Conservation (phyloP, 2,329 filamentous ascomycete species). For the Stagonosporopsis cucurbitacearum region DNA sequence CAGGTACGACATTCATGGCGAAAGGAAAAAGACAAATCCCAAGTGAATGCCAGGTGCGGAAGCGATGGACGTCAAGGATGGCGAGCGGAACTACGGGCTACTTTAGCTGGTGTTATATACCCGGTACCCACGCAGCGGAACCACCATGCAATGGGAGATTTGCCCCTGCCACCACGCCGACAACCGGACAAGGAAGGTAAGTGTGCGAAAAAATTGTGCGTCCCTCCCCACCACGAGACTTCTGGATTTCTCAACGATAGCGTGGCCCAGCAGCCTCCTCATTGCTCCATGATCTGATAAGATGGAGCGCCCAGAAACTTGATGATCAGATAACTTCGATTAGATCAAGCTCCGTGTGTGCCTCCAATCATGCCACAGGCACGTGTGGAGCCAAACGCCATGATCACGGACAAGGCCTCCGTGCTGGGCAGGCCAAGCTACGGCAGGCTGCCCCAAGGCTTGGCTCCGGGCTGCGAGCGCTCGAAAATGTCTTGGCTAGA, state of each 20-base stretch:
- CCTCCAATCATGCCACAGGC: constrained; percentile 11
- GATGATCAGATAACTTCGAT: constrained; percentile 30
- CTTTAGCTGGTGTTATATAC: constrained; percentile 20
- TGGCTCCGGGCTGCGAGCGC: constrained; percentile 6
- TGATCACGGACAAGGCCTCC: constrained; percentile 11
- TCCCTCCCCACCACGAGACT: constrained; percentile 29
- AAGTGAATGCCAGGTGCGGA: constrained; percentile 15
- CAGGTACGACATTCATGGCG: constrained; percentile 23
- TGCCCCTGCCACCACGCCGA: constrained; percentile 26
- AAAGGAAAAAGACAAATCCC: constrained; percentile 7
- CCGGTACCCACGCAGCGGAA: constrained; percentile 24
- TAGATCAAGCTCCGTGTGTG: constrained; percentile 26
- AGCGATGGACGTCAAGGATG: constrained; percentile 20
- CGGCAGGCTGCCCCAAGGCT: constrained; percentile 18
- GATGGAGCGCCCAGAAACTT: constrained; percentile 25
- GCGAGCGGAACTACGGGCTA: constrained; percentile 11
- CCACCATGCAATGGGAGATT: constrained; percentile 3
- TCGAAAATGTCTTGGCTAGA: constrained; percentile 7
- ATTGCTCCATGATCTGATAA: constrained; percentile 41
- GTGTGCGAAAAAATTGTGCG: constrained; percentile 30
- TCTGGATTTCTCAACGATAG: constrained; percentile 28
- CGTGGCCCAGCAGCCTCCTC: constrained; percentile 16
- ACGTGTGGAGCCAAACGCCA: constrained; percentile 9
- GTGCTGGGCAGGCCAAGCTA: constrained; percentile 15
- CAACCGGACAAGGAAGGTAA: constrained; percentile 30